phyloP scores from a whole-genome alignment of 129 eudicot genomes.

The Glebionis coronaria region DNA sequence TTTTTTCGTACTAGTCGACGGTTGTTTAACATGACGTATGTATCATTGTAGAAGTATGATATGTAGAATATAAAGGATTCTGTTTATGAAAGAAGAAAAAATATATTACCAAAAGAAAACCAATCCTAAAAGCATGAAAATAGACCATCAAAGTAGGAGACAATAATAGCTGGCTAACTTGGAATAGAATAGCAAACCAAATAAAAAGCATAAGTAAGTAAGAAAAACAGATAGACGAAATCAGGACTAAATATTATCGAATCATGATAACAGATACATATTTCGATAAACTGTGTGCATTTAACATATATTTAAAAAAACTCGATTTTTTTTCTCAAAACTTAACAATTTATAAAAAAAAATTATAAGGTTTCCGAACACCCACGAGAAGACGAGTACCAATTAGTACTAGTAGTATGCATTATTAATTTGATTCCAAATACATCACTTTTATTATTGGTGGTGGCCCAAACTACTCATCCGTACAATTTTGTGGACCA shows the following conservation, averaged over 20 bases:
- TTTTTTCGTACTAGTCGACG: too few species aligned
- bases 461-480: conserved; percentile 34
- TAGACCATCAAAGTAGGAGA: conserved; percentile 31
- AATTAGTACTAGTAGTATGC: too few species aligned
- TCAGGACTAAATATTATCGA: conserved; percentile 21
- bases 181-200: conserved; percentile 33
- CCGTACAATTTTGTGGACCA: conserved; percentile 40
- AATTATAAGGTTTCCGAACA: too few species aligned
- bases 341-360: too few species aligned
- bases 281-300: too few species aligned
- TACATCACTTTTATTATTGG: conserved; percentile 40
- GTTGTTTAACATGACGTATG: not conserved
- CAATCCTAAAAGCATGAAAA: conserved; percentile 36
- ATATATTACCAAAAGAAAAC: conserved; percentile 23
- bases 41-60: not conserved
- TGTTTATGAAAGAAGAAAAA: not conserved
- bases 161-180: conserved; percentile 38
- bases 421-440: conserved; percentile 34
- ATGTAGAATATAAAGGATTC: conserved; percentile 3
- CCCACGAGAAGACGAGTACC: too few species aligned
- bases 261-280: too few species aligned
- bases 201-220: conserved; percentile 15
- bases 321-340: too few species aligned
- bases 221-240: conserved; percentile 27
- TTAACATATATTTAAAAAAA: too few species aligned